Conservation (phyloP, 257 asterid genomes). For the Jaltomata sinuosa region DNA sequence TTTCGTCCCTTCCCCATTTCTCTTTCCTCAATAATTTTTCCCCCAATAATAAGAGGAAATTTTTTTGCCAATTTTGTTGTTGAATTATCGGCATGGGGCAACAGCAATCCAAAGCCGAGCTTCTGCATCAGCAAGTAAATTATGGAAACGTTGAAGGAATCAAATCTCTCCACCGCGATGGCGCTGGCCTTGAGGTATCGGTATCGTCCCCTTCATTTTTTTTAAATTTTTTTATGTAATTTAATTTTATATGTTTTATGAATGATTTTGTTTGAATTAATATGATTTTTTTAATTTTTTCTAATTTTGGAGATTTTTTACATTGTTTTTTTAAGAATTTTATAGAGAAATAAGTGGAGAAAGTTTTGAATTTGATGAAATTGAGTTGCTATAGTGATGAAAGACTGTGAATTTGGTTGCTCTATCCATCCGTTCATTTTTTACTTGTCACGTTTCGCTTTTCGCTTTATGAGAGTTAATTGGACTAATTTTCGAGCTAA, state of each 20-base stretch:
- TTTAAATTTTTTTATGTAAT: not conserved
- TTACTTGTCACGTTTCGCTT: too few relatives aligned
- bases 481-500: too few relatives aligned
- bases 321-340: not conserved
- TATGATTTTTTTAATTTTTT: not conserved
- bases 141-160: slow-evolving; percentile 65
- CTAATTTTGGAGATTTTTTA: not conserved
- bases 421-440: too few relatives aligned
- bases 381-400: not conserved
- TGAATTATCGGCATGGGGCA: too few relatives aligned
- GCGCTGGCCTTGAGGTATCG: slow-evolving; percentile 92
- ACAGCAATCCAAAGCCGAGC: slow-evolving; percentile 74
- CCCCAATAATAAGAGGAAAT: not conserved
- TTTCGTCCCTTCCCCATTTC: not conserved
- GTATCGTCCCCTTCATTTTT: too few relatives aligned
- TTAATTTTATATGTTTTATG: not conserved
- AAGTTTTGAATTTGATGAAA: not conserved
- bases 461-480: too few relatives aligned
- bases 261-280: not conserved
- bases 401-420: not conserved
- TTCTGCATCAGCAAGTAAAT: slow-evolving; percentile 70
- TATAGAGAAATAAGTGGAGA: not conserved
- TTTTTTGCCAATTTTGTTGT: not conserved
- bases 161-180: slow-evolving; percentile 72
- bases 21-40: not conserved